These are phyloP conservation scores for Aquilaria agallochum DNA, from an alignment of 441 rosid species.

Conservation along the genomic window DNA sequence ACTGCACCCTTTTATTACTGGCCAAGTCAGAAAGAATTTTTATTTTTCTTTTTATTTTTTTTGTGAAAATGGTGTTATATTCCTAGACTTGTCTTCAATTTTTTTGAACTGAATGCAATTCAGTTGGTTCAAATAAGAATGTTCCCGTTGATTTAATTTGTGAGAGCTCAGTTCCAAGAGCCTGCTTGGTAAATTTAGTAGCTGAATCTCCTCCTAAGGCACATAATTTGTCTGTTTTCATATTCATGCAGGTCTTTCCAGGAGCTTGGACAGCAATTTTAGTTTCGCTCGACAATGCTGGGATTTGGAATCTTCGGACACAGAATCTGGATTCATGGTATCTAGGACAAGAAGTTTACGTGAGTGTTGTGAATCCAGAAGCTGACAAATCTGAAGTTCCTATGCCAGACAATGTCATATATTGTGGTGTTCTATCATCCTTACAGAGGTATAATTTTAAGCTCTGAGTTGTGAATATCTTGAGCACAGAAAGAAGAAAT, in stretches of 20 bases:
- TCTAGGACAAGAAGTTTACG: conserved; percentile 74
- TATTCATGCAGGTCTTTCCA: conserved; percentile 60
- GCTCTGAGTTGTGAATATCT: too few species aligned
- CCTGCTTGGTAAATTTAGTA: too few species aligned
- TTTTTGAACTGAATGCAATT: too few species aligned
- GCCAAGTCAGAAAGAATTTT: too few species aligned
- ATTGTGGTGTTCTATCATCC: conserved; percentile 67
- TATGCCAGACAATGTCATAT: conserved; percentile 63
- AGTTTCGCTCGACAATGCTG: conserved; percentile 79
- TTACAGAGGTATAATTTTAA: conserved; percentile 64
- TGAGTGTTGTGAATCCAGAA: conserved; percentile 71
- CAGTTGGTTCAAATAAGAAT: too few species aligned
- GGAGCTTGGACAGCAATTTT: conserved; percentile 91
- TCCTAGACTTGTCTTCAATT: neutral
- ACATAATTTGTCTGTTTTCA: conserved; percentile 3
- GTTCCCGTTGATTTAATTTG: too few species aligned
- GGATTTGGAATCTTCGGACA: conserved; percentile 73
- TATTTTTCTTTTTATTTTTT: neutral
- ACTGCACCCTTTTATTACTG: too few species aligned
- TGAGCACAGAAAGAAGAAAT: too few species aligned
- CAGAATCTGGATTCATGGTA: conserved; percentile 84
- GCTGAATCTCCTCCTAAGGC: too few species aligned
- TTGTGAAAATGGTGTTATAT: neutral
- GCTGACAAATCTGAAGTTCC: conserved; percentile 44
- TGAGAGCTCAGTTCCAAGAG: too few species aligned